Percentiles rank a stretch among this genome's conserved stretches.
phyloP scores from a whole-genome alignment of 331 rosid species.

The Rhamnella rubrinervis region DNA sequence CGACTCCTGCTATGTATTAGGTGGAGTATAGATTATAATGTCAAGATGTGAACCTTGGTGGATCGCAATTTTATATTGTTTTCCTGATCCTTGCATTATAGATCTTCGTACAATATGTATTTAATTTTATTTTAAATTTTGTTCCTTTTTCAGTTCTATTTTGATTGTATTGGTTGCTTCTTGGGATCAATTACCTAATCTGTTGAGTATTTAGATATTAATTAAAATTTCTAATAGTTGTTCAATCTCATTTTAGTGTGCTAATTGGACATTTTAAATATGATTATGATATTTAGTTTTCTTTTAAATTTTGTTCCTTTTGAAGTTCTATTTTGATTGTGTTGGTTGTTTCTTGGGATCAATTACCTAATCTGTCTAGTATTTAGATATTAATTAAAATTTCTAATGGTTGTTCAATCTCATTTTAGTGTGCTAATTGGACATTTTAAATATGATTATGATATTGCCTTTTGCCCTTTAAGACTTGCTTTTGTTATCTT shows the following conservation, averaged over 20 bases:
- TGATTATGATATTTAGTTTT: not conserved
- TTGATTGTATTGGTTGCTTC: not conserved
- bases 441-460: too few relatives aligned
- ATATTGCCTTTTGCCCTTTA: too few relatives aligned
- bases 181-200: not conserved
- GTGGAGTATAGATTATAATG: too few relatives aligned
- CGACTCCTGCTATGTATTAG: not conserved
- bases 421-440: too few relatives aligned
- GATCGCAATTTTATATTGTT: not conserved
- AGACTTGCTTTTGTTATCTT: too few relatives aligned
- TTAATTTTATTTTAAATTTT: not conserved
- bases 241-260: too few relatives aligned
- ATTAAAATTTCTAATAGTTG: too few relatives aligned
- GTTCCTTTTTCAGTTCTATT: not conserved
- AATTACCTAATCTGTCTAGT: not conserved
- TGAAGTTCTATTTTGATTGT: not conserved
- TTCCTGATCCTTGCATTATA: not conserved
- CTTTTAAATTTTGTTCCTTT: not conserved
- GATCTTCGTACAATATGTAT: not conserved
- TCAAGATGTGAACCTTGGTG: too few relatives aligned
- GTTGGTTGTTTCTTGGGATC: not conserved
- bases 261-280: too few relatives aligned
- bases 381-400: too few relatives aligned
- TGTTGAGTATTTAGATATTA: not conserved
- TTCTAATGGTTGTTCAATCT: too few relatives aligned